A percentile compares a stretch with the other conserved stretches of the same genome.
phyloP scores from a whole-genome alignment of 2,329 filamentous ascomycete genomes.

The Pseudocercospora crystallina region DNA sequence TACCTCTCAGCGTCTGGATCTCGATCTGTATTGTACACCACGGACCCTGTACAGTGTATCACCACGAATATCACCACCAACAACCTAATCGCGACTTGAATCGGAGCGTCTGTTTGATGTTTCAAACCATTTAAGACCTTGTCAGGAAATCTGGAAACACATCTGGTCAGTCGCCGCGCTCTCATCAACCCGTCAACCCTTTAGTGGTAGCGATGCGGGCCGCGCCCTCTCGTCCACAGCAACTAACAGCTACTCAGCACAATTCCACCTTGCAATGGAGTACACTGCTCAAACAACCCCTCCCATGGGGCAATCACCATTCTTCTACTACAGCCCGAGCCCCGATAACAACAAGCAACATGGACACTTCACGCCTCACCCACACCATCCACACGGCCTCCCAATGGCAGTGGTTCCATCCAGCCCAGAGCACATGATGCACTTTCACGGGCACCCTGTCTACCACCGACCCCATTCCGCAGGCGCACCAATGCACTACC shows the following conservation, averaged over 20 bases:
- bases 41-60: conserved; percentile 24
- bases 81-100: conserved; percentile 20
- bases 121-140: conserved; percentile 10
- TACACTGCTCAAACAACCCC: conserved; percentile 49
- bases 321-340: conserved; percentile 83
- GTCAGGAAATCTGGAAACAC: conserved; percentile 9
- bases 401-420: conserved; percentile 46
- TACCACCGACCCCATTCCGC: conserved; percentile 37
- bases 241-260: conserved; percentile 23
- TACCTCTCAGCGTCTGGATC: conserved; percentile 8
- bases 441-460: conserved; percentile 58
- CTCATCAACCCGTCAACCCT: conserved; percentile 10
- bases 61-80: conserved; percentile 13
- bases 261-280: conserved; percentile 32
- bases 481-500: conserved; percentile 34
- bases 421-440: conserved; percentile 47
- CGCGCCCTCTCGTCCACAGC: neutral
- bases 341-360: conserved; percentile 68
- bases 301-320: conserved; percentile 66
- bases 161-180: conserved; percentile 18
- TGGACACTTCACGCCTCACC: conserved; percentile 65
- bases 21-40: conserved; percentile 17
- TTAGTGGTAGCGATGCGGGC: conserved; percentile 16
- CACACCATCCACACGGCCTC: conserved; percentile 52
- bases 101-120: neutral